These are phyloP conservation scores for Pugionium dolabratum DNA, from an alignment of 345 rosid species.

Conservation along the genomic window DNA sequence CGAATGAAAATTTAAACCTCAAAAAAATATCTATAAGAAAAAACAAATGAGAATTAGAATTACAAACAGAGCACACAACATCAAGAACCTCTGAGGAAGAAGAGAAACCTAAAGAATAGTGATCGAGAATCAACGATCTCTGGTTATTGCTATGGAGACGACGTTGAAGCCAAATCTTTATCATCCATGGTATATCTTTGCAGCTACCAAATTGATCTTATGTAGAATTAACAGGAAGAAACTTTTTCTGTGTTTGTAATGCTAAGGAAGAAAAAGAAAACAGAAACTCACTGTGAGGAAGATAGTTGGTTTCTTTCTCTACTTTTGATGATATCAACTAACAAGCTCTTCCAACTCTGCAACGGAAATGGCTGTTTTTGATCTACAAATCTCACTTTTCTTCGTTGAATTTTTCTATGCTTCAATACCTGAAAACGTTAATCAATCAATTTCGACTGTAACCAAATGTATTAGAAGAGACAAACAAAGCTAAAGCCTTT, in stretches of 20 bases:
- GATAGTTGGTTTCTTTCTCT: constrained; percentile 35
- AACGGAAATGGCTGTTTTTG: constrained; percentile 20
- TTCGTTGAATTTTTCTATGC: constrained; percentile 26
- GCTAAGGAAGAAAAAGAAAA: constrained; percentile 20
- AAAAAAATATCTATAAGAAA: constrained; percentile 19
- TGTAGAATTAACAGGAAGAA: constrained; percentile 4
- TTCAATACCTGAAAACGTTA: constrained; percentile 36
- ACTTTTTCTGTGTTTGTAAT: constrained; percentile 9
- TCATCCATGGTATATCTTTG: constrained; percentile 9
- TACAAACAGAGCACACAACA: constrained; percentile 46
- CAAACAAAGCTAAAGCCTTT: constrained; percentile 1
- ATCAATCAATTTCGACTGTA: constrained; percentile 6
- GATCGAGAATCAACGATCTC: constrained; percentile 43
- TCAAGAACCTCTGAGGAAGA: constrained; percentile 16
- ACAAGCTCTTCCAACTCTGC: constrained; percentile 36
- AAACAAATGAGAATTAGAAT: constrained; percentile 35
- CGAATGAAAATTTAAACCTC: constrained; percentile 19
- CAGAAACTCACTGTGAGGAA: constrained; percentile 38
- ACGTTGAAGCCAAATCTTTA: constrained; percentile 23
- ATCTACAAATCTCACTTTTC: constrained; percentile 39
- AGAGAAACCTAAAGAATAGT: constrained; percentile 36
- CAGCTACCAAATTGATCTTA: constrained; percentile 10
- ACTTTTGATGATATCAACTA: constrained; percentile 24
- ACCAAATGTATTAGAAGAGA: constrained; percentile 6
- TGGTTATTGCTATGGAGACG: constrained; percentile 36